These are phyloP conservation scores for Taphrina confusa DNA, from an alignment of 1,139 yeast species.

Conservation along the genomic window DNA sequence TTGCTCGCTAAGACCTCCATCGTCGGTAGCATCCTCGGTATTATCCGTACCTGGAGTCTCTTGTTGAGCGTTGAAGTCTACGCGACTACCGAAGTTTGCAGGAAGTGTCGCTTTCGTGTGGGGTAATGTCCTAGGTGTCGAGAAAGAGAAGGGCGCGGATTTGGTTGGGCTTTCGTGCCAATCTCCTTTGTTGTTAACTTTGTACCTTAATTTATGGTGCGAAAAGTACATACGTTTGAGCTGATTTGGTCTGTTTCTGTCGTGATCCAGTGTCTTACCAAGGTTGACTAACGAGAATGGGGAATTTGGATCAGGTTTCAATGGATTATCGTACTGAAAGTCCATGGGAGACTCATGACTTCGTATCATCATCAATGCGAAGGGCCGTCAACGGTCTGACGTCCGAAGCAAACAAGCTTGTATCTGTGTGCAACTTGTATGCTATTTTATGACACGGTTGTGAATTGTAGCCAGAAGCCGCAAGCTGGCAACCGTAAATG, in stretches of 20 bases:
- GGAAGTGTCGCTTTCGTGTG: conserved; percentile 22
- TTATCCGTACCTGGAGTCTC: conserved; percentile 35
- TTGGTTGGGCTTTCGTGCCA: conserved; percentile 27
- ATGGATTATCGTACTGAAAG: conserved; percentile 36
- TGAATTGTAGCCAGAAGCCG: too few relatives aligned
- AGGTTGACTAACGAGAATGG: conserved; percentile 31
- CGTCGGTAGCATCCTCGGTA: conserved; percentile 27
- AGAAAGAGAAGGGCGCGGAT: conserved; percentile 17
- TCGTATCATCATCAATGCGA: conserved; percentile 32
- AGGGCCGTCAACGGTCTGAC: too few relatives aligned
- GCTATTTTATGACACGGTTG: too few relatives aligned
- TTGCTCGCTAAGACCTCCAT: conserved; percentile 30
- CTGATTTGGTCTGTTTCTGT: conserved; percentile 4
- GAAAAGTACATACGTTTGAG: conserved; percentile 3
- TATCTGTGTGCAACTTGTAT: too few relatives aligned
- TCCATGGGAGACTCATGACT: conserved; percentile 38
- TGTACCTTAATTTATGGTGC: not conserved
- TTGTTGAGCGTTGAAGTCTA: not conserved
- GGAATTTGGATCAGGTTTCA: conserved; percentile 28
- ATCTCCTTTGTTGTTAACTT: not conserved
- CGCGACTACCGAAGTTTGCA: not conserved
- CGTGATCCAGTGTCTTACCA: conserved; percentile 25
- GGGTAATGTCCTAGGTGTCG: conserved; percentile 11
- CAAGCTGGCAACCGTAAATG: too few relatives aligned
- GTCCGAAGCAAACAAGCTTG: too few relatives aligned